These are phyloP conservation scores for Calophaca sinica DNA, from an alignment of 306 rosid genomes.

Conservation along the genomic window DNA sequence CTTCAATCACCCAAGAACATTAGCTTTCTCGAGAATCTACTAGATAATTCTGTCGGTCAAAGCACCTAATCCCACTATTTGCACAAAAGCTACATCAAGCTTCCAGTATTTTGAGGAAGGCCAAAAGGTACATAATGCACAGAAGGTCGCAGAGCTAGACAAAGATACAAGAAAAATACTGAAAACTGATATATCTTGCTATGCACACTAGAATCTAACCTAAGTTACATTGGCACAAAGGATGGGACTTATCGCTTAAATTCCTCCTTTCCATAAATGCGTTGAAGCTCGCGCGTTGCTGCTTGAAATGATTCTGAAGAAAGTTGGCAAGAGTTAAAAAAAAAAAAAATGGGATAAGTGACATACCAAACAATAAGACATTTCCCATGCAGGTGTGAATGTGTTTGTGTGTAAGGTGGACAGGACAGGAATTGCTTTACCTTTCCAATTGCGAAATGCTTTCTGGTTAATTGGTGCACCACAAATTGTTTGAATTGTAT, in stretches of 20 bases:
- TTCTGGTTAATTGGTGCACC: slow-evolving; percentile 90
- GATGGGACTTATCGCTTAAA: slow-evolving; percentile 53
- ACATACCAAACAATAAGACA: neutral
- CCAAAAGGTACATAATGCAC: slow-evolving; percentile 14
- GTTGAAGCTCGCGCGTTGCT: slow-evolving; percentile 90
- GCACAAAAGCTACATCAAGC: slow-evolving; percentile 41
- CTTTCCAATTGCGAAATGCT: slow-evolving; percentile 83
- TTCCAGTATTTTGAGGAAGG: slow-evolving; percentile 36
- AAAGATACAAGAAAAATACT: slow-evolving; percentile 4
- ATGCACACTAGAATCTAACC: slow-evolving; percentile 43
- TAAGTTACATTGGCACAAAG: slow-evolving; percentile 42
- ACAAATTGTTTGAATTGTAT: slow-evolving; percentile 75
- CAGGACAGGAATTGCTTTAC: slow-evolving; percentile 43
- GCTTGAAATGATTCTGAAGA: slow-evolving; percentile 87
- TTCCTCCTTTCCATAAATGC: slow-evolving; percentile 86
- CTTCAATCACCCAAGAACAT: slow-evolving; percentile 32
- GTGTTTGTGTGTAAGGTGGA: slow-evolving; percentile 16
- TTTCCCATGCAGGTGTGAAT: neutral
- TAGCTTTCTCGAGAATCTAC: slow-evolving; percentile 19
- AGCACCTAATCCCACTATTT: slow-evolving; percentile 36
- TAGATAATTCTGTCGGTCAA: slow-evolving; percentile 12
- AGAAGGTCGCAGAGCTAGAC: neutral
- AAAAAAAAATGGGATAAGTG: neutral
- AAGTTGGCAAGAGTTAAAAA: slow-evolving; percentile 21
- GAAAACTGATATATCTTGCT: slow-evolving; percentile 35